Base-by-base conservation (phyloP, 2,329 filamentous ascomycete species). In the Paramyrothecium sp. region DNA sequence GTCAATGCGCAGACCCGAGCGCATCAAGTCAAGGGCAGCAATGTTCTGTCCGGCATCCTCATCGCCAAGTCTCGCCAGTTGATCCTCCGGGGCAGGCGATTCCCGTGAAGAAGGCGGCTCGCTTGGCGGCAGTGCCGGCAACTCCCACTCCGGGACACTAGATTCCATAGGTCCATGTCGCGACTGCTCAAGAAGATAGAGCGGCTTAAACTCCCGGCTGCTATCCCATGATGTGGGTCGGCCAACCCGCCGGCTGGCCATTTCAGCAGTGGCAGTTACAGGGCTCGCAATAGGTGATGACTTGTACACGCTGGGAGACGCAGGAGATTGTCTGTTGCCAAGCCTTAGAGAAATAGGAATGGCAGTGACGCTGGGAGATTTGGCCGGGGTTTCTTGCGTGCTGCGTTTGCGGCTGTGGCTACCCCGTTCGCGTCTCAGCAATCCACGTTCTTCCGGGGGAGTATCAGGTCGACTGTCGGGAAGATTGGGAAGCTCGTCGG, bases 141-240 rank as follows among this genome's bases (percentile, higher is more conserved):
- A 70, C 3, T 75, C 66, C 47, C 59, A 58, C 13, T 62, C 54
- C n/a, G 56, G 58, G 2, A 79, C 68, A 23, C 71, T 62, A 21
- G 68, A 64, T 26, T 72, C 69, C 3, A 65, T 63, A 7, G 72
- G 66, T 48, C 71, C 71, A 47, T 77, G 74, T 10, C 78, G 75
- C 3, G 76, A 77, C 61, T 77, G 86, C 71, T 96, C 90, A 7
- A 96, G 85, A 21, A 97, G 86, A 72, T 90, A 94, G 10, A 97
- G 76, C 0, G 93, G 93, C 63, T 90, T 88, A 66, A 93, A 88
- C 68, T 95, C 91, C 55, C 83, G 83, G 19, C 81, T 81, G 61
- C 75, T 84, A 49, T 87, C 85, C 85, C 85, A 88, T 0, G 84
- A 87, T 13, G 76, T 85, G 13, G 84, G 84, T 5, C 85, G 78